A percentile compares a stretch with the other conserved stretches of the same genome.
Conservation (phyloP, 331 rosid species). For the Arachis monticola region DNA sequence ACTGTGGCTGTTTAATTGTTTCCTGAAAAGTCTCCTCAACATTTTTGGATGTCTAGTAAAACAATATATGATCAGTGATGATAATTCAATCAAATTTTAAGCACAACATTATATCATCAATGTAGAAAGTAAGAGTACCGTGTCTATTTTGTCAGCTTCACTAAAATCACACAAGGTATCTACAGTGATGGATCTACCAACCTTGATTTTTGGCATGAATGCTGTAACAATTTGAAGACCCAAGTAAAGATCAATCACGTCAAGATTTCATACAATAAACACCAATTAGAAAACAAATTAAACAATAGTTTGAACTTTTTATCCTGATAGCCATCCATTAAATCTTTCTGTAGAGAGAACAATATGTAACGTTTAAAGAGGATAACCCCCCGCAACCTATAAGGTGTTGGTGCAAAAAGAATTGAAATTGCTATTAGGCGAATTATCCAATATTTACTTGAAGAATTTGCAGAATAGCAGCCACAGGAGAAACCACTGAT, state of each 20-base stretch:
- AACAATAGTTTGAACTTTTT: not conserved
- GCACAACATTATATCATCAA: not conserved
- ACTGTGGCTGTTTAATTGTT: conserved; percentile 42
- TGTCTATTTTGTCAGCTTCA: conserved; percentile 68
- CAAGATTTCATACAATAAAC: not conserved
- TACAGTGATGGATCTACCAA: conserved; percentile 69
- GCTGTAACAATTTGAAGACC: conserved; percentile 59
- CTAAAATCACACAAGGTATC: conserved; percentile 77
- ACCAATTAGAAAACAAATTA: not conserved
- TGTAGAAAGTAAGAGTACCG: conserved; percentile 49
- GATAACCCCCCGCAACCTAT: too few species aligned
- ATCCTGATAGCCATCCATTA: too few species aligned
- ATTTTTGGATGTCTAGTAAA: conserved; percentile 54
- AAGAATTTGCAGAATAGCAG: not conserved
- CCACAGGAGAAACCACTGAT: not conserved
- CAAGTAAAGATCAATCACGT: conserved; percentile 24
- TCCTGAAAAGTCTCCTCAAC: conserved; percentile 41
- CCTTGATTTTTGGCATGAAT: conserved; percentile 89
- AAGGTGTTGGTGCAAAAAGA: not conserved
- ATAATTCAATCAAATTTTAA: conserved; percentile 13
- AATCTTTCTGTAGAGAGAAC: not conserved
- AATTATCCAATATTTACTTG: not conserved
- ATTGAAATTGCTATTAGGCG: conserved; percentile 2
- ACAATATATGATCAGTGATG: conserved; percentile 16
- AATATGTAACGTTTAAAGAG: not conserved